Evolutionary conservation across 1,284 basidiomycete genomes (phyloP).

Genomic region (Cryptococcus sp.): DNA sequence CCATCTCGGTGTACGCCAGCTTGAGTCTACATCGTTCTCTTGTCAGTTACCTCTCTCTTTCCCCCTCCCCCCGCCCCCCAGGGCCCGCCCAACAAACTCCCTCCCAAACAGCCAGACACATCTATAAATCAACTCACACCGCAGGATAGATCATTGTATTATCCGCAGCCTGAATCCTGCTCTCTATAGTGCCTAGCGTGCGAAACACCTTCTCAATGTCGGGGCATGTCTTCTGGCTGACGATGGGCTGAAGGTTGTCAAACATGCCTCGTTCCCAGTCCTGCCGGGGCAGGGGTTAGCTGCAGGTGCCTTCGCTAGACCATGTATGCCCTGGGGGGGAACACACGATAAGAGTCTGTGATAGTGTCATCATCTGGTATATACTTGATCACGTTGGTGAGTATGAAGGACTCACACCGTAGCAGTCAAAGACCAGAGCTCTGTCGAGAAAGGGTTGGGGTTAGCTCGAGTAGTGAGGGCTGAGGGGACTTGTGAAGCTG

Average conservation of each 20-base stretch:
- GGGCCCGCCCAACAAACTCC: no score
- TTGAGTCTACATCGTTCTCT: slow-evolving; percentile 5
- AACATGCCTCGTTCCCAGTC: slow-evolving; percentile 37
- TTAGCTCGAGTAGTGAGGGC: background rate
- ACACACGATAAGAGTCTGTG: slow-evolving; percentile 10
- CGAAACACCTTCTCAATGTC: slow-evolving; percentile 18
- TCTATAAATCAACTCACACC: slow-evolving; percentile 19
- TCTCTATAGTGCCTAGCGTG: slow-evolving; percentile 21
- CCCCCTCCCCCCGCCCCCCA: background rate
- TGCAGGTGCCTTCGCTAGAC: no score
- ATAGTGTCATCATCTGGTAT: background rate
- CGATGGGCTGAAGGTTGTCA: slow-evolving; percentile 20
- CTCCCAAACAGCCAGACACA: no score
- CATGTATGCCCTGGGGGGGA: no score
- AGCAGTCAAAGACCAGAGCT: slow-evolving; percentile 18
- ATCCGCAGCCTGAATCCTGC: slow-evolving; percentile 28
- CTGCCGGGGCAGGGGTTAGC: slow-evolving; percentile 1
- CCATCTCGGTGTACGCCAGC: slow-evolving; percentile 5
- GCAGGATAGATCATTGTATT: slow-evolving; percentile 30
- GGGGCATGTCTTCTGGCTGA: slow-evolving; percentile 21
- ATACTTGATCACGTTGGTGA: background rate
- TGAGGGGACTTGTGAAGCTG: background rate
- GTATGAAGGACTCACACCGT: slow-evolving; percentile 8
- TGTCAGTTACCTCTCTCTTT: background rate
- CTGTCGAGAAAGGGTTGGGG: background rate